phyloP scores from a whole-genome alignment of 768 basidiomycete genomes.

The Rhizopogon rudus region DNA sequence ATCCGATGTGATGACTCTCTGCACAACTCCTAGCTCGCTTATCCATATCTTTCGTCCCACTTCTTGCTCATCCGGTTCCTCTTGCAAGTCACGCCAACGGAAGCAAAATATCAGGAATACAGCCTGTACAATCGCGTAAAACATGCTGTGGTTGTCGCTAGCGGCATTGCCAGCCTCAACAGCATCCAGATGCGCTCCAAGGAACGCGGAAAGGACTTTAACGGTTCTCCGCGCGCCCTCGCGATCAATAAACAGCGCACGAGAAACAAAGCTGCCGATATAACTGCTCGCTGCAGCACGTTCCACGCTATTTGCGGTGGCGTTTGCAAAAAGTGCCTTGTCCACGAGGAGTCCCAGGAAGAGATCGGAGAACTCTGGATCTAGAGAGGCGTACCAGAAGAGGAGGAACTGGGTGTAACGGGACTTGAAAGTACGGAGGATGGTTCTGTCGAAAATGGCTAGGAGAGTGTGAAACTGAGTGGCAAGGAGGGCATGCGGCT shows the following conservation, averaged over 20 bases:
- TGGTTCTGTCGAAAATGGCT: constrained; percentile 88
- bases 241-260: constrained; percentile 81
- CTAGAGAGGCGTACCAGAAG: constrained; percentile 93
- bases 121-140: constrained; percentile 90
- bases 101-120: constrained; percentile 98
- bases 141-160: constrained; percentile 57
- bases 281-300: constrained; percentile 93
- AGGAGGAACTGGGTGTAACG: constrained; percentile 96
- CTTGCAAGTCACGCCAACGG: constrained; percentile 84
- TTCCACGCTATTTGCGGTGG: constrained; percentile 47
- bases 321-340: constrained; percentile 64
- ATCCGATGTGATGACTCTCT: constrained; percentile 72
- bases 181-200: constrained; percentile 72
- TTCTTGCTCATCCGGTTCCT: constrained; percentile 52
- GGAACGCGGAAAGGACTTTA: constrained; percentile 79
- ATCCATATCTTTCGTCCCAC: constrained; percentile 74
- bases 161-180: constrained; percentile 32
- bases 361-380: constrained; percentile 83
- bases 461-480: constrained; percentile 84
- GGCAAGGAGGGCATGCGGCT: constrained; percentile 34
- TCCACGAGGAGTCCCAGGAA: constrained; percentile 95
- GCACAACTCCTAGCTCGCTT: constrained; percentile 68
- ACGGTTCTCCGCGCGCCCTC: constrained; percentile 71
- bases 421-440: constrained; percentile 94
- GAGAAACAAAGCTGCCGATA: constrained; percentile 86